Evolutionary conservation across 192 early-diverging fungal genomes (phyloP).

Genomic region (Cladochytrium replicatum): DNA sequence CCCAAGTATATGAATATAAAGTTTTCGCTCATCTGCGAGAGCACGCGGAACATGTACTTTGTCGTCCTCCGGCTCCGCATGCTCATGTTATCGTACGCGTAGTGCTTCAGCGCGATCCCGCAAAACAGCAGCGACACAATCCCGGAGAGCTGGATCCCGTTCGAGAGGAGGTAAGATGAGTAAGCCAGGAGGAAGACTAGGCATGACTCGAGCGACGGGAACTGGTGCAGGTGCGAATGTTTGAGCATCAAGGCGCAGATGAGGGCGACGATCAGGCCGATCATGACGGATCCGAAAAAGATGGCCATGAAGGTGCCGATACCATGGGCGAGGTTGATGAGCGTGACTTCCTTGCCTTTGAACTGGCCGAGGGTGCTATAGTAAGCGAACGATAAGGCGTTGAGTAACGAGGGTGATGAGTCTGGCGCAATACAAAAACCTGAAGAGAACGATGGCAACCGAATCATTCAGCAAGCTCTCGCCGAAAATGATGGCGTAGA

Average conservation of each 20-base stretch:
- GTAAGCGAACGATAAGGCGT: no score
- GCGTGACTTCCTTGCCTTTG: conserved; percentile 55
- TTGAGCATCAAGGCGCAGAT: conserved; percentile 78
- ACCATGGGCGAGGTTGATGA: conserved; percentile 20
- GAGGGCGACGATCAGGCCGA: conserved; percentile 72
- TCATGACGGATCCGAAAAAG: conserved; percentile 71
- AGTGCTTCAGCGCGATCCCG: conserved; percentile 87
- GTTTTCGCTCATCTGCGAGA: conserved; percentile 87
- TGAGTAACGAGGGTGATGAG: no score
- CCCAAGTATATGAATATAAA: conserved; percentile 98
- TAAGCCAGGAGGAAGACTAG: conserved; percentile 80
- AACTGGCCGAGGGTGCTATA: conserved; percentile 64
- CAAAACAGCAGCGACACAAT: conserved; percentile 92
- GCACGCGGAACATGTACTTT: conserved; percentile 84
- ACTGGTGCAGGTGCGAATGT: conserved; percentile 71
- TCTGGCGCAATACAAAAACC: no score
- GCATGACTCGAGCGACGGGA: conserved; percentile 78
- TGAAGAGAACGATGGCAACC: conserved; percentile 95
- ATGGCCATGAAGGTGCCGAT: conserved; percentile 68
- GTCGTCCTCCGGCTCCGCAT: conserved; percentile 66
- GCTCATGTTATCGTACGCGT: conserved; percentile 86
- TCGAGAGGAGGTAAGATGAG: conserved; percentile 82
- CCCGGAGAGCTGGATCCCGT: conserved; percentile 76
- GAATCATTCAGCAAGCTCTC: conserved; percentile 93
- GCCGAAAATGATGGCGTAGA: conserved; percentile 95